Evolutionary conservation across 805 yeast genomes (phyloP).

Genomic region (Clavispora asparagi): DNA sequence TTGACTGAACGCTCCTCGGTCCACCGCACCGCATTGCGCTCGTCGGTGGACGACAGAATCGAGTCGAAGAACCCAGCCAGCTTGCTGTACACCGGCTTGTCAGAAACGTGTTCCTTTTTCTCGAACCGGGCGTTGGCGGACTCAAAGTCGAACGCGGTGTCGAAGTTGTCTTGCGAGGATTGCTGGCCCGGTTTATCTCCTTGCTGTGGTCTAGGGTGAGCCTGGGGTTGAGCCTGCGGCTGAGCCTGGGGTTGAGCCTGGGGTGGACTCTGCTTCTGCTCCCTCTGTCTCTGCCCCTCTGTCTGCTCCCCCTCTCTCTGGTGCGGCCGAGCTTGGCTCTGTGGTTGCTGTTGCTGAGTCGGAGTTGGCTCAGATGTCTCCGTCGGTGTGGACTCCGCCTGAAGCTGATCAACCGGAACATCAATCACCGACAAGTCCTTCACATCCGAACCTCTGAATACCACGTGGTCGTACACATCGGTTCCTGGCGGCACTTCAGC

Average conservation of each 20-base stretch:
- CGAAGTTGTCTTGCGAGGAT: constrained; percentile 18
- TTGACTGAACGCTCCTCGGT: constrained; percentile 68
- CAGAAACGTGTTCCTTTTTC: constrained; percentile 41
- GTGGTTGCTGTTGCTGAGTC: too few species aligned
- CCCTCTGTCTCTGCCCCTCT: too few species aligned
- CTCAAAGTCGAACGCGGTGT: constrained; percentile 70
- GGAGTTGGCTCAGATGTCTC: constrained; percentile 6
- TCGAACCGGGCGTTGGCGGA: constrained; percentile 67
- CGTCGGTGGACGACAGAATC: constrained; percentile 63
- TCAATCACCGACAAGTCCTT: constrained; percentile 85
- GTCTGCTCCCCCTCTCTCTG: too few species aligned
- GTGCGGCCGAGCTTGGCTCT: too few species aligned
- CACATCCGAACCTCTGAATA: constrained; percentile 88
- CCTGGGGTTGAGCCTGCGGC: too few species aligned
- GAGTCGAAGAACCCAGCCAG: constrained; percentile 85
- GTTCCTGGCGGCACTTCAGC: constrained; percentile 68
- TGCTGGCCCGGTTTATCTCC: too few species aligned
- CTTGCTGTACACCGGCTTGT: constrained; percentile 54
- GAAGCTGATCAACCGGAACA: constrained; percentile 56
- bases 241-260: constrained; percentile 1
- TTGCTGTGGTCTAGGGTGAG: too few species aligned
- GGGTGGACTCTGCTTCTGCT: too few species aligned
- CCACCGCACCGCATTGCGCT: constrained; percentile 53
- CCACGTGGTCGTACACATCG: constrained; percentile 70
- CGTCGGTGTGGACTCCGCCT: constrained; percentile 17